Evolutionary conservation across 2,329 filamentous ascomycete genomes (phyloP).

Genomic region (Colletotrichum tamarilloi): DNA sequence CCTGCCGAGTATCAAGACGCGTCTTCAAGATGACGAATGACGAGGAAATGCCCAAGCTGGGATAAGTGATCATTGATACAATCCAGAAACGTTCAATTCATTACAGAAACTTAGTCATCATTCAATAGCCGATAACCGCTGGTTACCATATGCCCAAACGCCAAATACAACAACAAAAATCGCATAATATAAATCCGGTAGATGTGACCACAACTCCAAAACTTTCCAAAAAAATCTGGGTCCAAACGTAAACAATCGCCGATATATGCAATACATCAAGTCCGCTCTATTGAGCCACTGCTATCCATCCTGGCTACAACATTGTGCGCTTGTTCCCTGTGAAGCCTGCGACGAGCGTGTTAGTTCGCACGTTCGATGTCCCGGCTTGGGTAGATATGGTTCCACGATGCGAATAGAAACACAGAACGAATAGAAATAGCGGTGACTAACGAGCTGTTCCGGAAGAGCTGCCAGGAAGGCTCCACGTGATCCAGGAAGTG

Average conservation of each 20-base stretch:
- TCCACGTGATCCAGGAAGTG: conserved; percentile 4
- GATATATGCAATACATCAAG: conserved; percentile 2
- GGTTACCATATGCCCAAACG: conserved; percentile 11
- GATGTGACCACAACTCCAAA: background rate
- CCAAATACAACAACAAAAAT: conserved; percentile 6
- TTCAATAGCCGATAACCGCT: background rate
- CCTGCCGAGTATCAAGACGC: background rate
- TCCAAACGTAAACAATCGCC: background rate
- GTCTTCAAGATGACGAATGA: background rate
- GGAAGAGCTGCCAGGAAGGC: background rate
- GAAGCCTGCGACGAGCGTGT: conserved; percentile 1
- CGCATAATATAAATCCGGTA: background rate
- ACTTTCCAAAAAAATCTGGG: background rate
- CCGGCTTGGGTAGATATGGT: background rate
- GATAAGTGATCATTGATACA: background rate
- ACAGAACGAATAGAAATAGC: conserved; percentile 19
- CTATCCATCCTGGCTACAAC: too few species aligned
- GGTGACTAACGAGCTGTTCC: conserved; percentile 33
- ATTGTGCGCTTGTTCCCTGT: background rate
- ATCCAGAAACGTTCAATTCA: background rate
- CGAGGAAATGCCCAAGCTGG: background rate
- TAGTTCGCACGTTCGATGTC: conserved; percentile 28
- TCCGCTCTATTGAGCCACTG: background rate
- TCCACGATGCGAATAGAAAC: background rate
- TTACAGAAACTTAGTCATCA: conserved; percentile 11